phyloP scores from a whole-genome alignment of 169 alveolate genomes.

The Plasmodium vivax region DNA sequence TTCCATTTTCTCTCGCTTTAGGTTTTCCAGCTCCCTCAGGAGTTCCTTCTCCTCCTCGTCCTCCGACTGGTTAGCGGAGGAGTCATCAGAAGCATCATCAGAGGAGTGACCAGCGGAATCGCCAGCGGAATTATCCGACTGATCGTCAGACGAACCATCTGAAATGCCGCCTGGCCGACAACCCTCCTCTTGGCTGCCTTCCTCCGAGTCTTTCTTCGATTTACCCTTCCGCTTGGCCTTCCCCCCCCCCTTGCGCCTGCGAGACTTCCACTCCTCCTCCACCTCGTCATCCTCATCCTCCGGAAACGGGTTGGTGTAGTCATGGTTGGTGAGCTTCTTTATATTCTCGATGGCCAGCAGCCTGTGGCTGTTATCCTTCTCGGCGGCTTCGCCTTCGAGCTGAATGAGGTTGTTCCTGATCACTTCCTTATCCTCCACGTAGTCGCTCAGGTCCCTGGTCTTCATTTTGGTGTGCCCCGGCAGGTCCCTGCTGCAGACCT shows the following conservation, averaged over 20 bases:
- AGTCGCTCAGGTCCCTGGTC: conserved; percentile 75
- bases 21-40: conserved; percentile 92
- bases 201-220: background rate
- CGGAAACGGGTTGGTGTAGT: conserved; percentile 55
- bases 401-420: conserved; percentile 49
- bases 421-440: conserved; percentile 46
- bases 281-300: conserved; percentile 74
- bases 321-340: conserved; percentile 41
- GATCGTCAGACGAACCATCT: background rate
- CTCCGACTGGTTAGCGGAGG: background rate
- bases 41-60: conserved; percentile 90
- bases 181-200: background rate
- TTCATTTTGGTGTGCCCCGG: conserved; percentile 84
- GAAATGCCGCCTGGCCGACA: too few species aligned
- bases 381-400: conserved; percentile 9
- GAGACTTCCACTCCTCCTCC: conserved; percentile 38
- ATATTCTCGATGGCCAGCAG: conserved; percentile 68
- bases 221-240: background rate
- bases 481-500: conserved; percentile 84
- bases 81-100: background rate
- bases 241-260: background rate
- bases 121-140: too few species aligned
- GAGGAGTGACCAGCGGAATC: background rate
- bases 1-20: conserved; percentile 91
- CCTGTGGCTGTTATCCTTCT: background rate